phyloP scores from a whole-genome alignment of 2,329 filamentous ascomycete genomes.

The Verticillium nonalfalfae region DNA sequence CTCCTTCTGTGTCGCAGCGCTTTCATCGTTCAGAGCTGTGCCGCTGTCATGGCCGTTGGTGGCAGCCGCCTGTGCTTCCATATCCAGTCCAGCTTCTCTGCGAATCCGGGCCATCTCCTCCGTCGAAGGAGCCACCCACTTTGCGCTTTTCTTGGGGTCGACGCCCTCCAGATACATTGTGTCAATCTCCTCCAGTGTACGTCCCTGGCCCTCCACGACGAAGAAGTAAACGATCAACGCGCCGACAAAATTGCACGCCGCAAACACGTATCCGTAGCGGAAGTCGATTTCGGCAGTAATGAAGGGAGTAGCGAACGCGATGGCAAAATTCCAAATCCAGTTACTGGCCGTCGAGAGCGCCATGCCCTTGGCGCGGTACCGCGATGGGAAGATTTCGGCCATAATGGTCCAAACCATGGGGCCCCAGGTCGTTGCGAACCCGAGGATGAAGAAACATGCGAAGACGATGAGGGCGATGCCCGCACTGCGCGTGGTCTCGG shows the following conservation, averaged over 20 bases:
- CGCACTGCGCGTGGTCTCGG: constrained; percentile 29
- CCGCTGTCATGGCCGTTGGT: not conserved
- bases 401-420: constrained; percentile 60
- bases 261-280: constrained; percentile 71
- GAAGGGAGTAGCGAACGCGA: constrained; percentile 74
- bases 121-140: constrained; percentile 41
- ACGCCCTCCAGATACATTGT: constrained; percentile 67
- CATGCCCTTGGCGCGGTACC: constrained; percentile 56
- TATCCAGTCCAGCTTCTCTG: constrained; percentile 31
- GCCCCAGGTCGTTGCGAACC: constrained; percentile 62
- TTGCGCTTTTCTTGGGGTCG: constrained; percentile 53
- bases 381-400: constrained; percentile 58
- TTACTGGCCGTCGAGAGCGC: constrained; percentile 55
- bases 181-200: constrained; percentile 73
- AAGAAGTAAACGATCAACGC: constrained; percentile 69
- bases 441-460: constrained; percentile 57
- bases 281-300: constrained; percentile 68
- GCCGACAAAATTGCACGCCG: constrained; percentile 60
- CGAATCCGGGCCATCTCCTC: constrained; percentile 36
- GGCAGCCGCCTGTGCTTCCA: constrained; percentile 16
- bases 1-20: not conserved
- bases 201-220: constrained; percentile 66
- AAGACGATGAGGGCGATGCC: constrained; percentile 59
- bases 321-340: constrained; percentile 69
- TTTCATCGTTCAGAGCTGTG: not conserved